phyloP scores from a whole-genome alignment of 2,329 filamentous ascomycete species.

The Phaeophleospora eucalypticola region DNA sequence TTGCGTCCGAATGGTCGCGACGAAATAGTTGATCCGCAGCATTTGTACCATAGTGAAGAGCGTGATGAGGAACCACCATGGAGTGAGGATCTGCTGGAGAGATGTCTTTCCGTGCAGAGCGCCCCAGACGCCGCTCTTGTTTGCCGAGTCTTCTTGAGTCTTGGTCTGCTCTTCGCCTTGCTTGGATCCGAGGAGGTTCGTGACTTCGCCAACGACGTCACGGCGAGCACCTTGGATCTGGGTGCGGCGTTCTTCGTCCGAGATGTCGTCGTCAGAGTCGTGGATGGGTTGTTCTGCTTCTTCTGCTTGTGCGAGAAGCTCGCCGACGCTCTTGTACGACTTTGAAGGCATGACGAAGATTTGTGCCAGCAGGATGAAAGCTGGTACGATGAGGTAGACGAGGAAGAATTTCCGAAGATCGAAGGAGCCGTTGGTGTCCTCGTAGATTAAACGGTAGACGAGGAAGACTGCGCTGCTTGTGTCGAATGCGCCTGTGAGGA shows the following conservation, averaged over 20 bases:
- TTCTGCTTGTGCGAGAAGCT: constrained; percentile 72
- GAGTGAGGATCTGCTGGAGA: constrained; percentile 67
- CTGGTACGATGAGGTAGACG: constrained; percentile 46
- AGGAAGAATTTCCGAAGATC: constrained; percentile 48
- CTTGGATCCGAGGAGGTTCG: constrained; percentile 65
- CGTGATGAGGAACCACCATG: constrained; percentile 82
- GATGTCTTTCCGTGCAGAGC: constrained; percentile 72
- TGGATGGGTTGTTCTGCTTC: constrained; percentile 42
- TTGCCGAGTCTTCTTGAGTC: constrained; percentile 64
- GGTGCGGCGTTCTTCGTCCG: constrained; percentile 52
- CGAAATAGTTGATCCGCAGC: constrained; percentile 78
- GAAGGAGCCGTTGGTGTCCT: constrained; percentile 40
- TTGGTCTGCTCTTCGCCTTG: constrained; percentile 60
- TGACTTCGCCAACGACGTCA: constrained; percentile 65
- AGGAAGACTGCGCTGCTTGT: constrained; percentile 48
- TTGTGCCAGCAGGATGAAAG: constrained; percentile 40
- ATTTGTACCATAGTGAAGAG: constrained; percentile 65
- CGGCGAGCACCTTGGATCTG: constrained; percentile 49
- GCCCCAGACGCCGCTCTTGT: constrained; percentile 77
- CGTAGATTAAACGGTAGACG: constrained; percentile 45
- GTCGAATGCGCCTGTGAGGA: constrained; percentile 51
- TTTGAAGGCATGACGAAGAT: constrained; percentile 45
- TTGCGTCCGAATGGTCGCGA: constrained; percentile 78
- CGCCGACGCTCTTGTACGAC: constrained; percentile 60
- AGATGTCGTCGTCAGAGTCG: constrained; percentile 52